These are phyloP conservation scores for Entophlyctis luteolus DNA, from an alignment of 192 early-diverging fungal species.

Conservation along the genomic window DNA sequence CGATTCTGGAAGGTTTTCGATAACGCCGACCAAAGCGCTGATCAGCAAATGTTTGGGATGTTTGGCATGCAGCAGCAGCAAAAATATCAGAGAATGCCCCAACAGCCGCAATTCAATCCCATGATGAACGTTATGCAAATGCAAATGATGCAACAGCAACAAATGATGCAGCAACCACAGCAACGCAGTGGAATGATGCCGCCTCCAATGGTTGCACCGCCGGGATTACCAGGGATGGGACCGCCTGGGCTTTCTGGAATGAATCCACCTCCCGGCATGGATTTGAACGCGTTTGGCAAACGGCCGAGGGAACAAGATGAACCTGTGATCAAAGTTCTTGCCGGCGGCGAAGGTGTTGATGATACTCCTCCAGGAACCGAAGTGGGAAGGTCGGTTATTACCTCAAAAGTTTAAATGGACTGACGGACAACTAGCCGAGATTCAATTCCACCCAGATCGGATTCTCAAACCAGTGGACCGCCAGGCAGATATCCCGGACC, in stretches of 20 bases:
- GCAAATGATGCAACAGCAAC: constrained; percentile 22
- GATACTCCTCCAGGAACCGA: constrained; percentile 23
- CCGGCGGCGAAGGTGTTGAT: constrained; percentile 7
- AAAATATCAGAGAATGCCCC: constrained; percentile 28
- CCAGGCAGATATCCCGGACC: background rate
- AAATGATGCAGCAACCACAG: background rate
- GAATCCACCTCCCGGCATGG: constrained; percentile 15
- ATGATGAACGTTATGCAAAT: constrained; percentile 22
- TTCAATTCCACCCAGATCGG: background rate
- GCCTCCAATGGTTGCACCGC: constrained; percentile 16
- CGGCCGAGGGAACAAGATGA: constrained; percentile 24
- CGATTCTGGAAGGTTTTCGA: constrained; percentile 20
- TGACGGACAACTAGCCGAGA: background rate
- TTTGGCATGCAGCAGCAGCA: constrained; percentile 20
- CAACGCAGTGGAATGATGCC: background rate
- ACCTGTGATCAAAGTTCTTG: constrained; percentile 19
- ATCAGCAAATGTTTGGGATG: constrained; percentile 14
- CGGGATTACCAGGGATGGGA: constrained; percentile 12
- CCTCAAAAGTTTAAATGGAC: background rate
- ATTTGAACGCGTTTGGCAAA: constrained; percentile 26
- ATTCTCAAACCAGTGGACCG: background rate
- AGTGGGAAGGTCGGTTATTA: background rate
- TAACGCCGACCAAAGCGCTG: background rate
- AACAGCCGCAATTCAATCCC: constrained; percentile 25
- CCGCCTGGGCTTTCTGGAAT: constrained; percentile 10